Evolutionary conservation across 2,329 filamentous ascomycete species (phyloP), one percentile per base, ranked within the genome.

Genomic region (Nigrospora oryzae): DNA sequence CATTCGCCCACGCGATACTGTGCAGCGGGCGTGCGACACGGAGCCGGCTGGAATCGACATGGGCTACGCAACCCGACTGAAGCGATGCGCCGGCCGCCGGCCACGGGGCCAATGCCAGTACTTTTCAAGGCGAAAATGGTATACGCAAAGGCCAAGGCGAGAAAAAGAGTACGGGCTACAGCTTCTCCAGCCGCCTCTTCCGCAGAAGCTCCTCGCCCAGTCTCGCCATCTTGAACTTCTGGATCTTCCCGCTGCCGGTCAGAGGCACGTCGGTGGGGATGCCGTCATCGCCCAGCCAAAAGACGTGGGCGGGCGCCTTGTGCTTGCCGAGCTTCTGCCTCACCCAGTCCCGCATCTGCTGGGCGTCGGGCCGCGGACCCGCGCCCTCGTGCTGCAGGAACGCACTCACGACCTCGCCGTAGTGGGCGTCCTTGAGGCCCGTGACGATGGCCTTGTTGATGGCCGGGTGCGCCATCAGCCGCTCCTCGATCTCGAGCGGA

Each of bases 401-500:
- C 0, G 83, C 79, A 10, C 73, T 80, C 1, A 87, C 84, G 0
- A 86, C 83, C 57, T 89, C 84, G 43, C 84, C 84, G 53, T 86
- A 87, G 55, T 83, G 78, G n/a, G 71, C 68, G 55, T 87, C 77
- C 46, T 82, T 79, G 28, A 88, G 69, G 2, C 83, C 84, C 34
- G 86, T 79, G 2, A 88, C 84, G 40, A 85, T 74, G 13, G 84
- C 84, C n/a, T 77, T 69, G 1, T 70, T 61, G 28, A 89, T 72
- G 2, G 71, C 66, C 1, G 79, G 72, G 60, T 89, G 84, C 2
- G 73, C 70, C 38, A 81, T 66, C n/a, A 89, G 70, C 3, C 83
- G 74, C 60, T 86, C 83, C 62, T 89, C 84, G 48, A 88, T 86
- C 58, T 89, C 84, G 17, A 87, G 72, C 1, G 84, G 84, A 56